phyloP scores from a whole-genome alignment of 768 basidiomycete species.

The Podaxis sp. region DNA sequence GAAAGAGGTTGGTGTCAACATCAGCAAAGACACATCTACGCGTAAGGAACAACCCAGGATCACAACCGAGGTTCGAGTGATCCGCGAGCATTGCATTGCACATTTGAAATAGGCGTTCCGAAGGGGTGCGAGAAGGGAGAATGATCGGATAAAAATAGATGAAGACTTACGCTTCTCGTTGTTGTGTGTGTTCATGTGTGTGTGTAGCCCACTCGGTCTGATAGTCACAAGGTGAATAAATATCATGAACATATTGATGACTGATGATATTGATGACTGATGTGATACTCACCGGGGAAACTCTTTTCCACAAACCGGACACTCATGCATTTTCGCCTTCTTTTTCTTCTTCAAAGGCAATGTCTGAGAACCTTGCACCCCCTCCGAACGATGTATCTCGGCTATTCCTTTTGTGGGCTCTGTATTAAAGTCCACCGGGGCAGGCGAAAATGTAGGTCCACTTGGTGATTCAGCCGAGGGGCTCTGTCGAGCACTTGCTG shows the following conservation, averaged over 20 bases:
- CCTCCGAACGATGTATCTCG: background rate
- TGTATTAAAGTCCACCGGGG: background rate
- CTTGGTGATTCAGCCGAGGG: background rate
- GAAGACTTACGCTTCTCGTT: slow-evolving; percentile 47
- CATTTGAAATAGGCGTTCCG: too few species aligned
- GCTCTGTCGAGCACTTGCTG: background rate
- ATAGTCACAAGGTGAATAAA: background rate
- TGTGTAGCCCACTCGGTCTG: slow-evolving; percentile 55
- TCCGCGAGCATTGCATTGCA: background rate
- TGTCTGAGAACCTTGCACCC: background rate
- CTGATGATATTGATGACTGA: background rate
- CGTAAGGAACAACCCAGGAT: background rate
- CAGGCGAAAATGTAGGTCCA: background rate
- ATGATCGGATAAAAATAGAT: slow-evolving; percentile 1
- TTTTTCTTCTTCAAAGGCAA: slow-evolving; percentile 34
- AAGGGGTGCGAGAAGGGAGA: background rate
- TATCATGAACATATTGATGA: background rate
- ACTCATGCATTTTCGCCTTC: slow-evolving; percentile 56
- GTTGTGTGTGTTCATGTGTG: slow-evolving; percentile 61
- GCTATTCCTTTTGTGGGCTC: background rate
- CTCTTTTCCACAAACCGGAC: slow-evolving; percentile 46
- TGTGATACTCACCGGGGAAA: slow-evolving; percentile 44
- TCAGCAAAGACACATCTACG: background rate
- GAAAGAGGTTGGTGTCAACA: background rate
- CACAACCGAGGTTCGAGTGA: background rate